Evolutionary conservation across 805 yeast species (phyloP), one percentile per base, ranked within the genome.

Genomic region (Kluyveromyces aestuarii): DNA sequence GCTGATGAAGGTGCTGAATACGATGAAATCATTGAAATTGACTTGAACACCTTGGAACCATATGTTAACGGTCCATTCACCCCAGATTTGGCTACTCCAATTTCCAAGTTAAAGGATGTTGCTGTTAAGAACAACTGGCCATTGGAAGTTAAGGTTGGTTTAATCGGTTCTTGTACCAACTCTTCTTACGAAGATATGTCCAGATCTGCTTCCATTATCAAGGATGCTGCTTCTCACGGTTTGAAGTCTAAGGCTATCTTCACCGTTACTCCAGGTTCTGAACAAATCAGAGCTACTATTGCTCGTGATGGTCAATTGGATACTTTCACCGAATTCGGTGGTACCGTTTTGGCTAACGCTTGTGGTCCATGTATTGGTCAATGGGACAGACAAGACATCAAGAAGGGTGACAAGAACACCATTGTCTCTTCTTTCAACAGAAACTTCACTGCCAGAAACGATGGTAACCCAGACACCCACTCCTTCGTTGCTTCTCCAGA

Each of bases 341-440:
- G 96, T 68, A 78, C 84, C 52, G 97, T 91, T 48, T 76, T 91
- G 66, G 97, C 98, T 53, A 91, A 91, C 68, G 98, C 98, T 51
- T 91, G 98, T 78, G 98, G 98, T 65, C 98, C 98, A 67, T 90
- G 98, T 80, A 90, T 90, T 67, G 98, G 98, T 65, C 97, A 91
- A 77, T 91, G 98, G 98, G 96, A 90, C 71, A 85, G 98, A 73
- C 85, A 77, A 64, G 90, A 87, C 69, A 81, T 87, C 70, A 82
- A 87, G 76, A 88, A 87, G 78, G 93, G 90, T 68, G 96, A 87
- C 71, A 85, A 87, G 74, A 91, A 91, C 80, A 91, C 97, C 62
- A 91, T 91, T 71, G 91, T 91, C 63, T 87, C 97, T 40, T 88
- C 96, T 53, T 91, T 87, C 83, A 91, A 91, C 85, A 87, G 98